phyloP scores from a whole-genome alignment of 1,139 yeast species.

The Hyphopichia wangnamkhiaoensis region DNA sequence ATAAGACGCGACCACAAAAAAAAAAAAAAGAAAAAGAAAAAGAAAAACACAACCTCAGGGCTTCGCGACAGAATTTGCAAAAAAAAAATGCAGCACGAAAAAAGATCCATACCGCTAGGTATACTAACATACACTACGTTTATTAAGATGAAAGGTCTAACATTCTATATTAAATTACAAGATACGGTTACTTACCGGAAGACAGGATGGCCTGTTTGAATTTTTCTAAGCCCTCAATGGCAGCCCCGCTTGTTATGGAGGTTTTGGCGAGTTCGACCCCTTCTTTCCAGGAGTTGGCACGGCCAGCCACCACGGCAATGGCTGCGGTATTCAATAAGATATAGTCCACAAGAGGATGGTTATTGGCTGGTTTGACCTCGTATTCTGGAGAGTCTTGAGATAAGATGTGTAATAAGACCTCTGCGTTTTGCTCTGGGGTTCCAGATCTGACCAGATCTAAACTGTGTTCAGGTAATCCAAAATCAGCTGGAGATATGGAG shows the following conservation, averaged over 20 bases:
- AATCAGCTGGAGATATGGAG: constrained; percentile 62
- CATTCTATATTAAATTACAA: no score
- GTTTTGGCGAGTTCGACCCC: constrained; percentile 77
- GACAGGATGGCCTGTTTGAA: constrained; percentile 50
- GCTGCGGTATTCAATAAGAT: constrained; percentile 87
- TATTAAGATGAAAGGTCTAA: no score
- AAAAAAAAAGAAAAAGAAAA: neutral
- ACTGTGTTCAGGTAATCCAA: constrained; percentile 76
- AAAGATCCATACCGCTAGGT: no score
- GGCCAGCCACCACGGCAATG: constrained; percentile 75
- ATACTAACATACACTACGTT: no score
- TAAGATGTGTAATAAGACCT: constrained; percentile 55
- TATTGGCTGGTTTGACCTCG: constrained; percentile 23
- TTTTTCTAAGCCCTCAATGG: constrained; percentile 55
- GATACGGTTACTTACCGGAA: no score
- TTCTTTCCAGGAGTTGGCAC: constrained; percentile 64
- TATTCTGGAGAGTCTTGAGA: constrained; percentile 51
- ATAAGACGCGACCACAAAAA: constrained; percentile 1
- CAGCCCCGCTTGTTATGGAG: constrained; percentile 67
- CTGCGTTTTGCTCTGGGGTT: constrained; percentile 85
- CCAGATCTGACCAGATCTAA: constrained; percentile 74
- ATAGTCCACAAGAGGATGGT: constrained; percentile 77
- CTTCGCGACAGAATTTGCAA: constrained; percentile 1
- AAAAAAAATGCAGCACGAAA: no score
- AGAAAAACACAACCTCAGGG: no score